Base-by-base conservation (phyloP, 305 asterid species). In the Fraxinus velutina region DNA sequence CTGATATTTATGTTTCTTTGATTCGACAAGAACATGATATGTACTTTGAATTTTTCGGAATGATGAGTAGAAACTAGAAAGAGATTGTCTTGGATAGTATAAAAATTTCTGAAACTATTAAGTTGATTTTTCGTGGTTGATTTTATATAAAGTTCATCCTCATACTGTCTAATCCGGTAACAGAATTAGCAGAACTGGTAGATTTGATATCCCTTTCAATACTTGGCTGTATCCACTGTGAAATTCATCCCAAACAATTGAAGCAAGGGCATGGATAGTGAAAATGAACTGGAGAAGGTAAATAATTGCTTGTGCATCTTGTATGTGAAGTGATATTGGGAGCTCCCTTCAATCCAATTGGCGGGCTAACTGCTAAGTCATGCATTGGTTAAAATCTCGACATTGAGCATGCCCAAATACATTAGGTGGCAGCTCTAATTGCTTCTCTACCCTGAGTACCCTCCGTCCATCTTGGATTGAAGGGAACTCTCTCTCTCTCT, bases 1-100 rank as follows among this genome's bases (percentile, higher is more conserved):
- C 76, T 42, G 30, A 29, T 70, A 36, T 81, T 66, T 66, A 68
- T 76, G 47, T 29, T 66, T 66, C 19, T 82, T 80, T 36, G 68
- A 68, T 2, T 39, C 39, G 32, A 21, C 9, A 1, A 66, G 73
- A 64, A 27, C 37, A 0, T 66, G 19, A 10, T 66, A 24, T 12
- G 73, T 29, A 29, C 34, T 27, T 5, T 3, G 37, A 66, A 27
- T 24, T 70, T 33, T 62, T 73, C 75, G 70, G 75, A 74, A 72
- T 76, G 77, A 33, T 72, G 73, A 64, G 33, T 62, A 62, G 73
- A 22, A 64, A 24, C 17, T 8, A 24, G 36, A 66, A 66, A 29
- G 17, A 29, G 34, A 9, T 66, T 27, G 19, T 24, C 33, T 66
- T 66, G 73, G 73, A 66, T 12, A 0, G 36, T 12, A 66, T 66